Percentiles rank a stretch among this genome's conserved stretches.
Conservation (phyloP, 2,329 filamentous ascomycete genomes). For the Penicillium polonicum region DNA sequence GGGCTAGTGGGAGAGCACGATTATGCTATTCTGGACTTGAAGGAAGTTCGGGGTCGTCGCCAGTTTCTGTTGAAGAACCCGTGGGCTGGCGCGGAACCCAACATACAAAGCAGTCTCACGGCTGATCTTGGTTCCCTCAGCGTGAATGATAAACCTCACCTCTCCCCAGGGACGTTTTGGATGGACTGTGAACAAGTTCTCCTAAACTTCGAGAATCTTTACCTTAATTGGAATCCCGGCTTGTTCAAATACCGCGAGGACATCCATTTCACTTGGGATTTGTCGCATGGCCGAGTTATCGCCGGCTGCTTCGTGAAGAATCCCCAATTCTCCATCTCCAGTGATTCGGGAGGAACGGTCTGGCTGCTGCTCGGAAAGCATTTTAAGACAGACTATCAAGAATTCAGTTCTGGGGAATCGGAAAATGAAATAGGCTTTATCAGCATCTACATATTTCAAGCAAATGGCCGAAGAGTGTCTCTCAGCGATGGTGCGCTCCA, state of each 20-base stretch:
- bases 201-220: constrained; percentile 92
- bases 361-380: constrained; percentile 89
- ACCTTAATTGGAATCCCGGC: constrained; percentile 93
- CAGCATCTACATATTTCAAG: constrained; percentile 77
- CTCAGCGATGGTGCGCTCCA: constrained; percentile 70
- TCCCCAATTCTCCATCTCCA: constrained; percentile 58
- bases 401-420: constrained; percentile 42
- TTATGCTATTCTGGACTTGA: constrained; percentile 84
- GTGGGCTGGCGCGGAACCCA: constrained; percentile 71
- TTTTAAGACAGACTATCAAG: constrained; percentile 67
- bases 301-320: constrained; percentile 71
- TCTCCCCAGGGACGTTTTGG: constrained; percentile 80
- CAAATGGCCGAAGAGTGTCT: constrained; percentile 68
- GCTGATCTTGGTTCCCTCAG: constrained; percentile 10
- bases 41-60: constrained; percentile 60
- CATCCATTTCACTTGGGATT: constrained; percentile 82
- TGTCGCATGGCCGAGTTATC: constrained; percentile 55
- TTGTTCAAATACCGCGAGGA: constrained; percentile 81
- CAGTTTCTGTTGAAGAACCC: constrained; percentile 89
- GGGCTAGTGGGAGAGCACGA: constrained; percentile 89
- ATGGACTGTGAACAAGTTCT: constrained; percentile 83
- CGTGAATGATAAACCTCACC: constrained; percentile 19
- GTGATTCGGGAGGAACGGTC: constrained; percentile 59
- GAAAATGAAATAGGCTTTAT: constrained; percentile 72
- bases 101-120: constrained; percentile 18